These are phyloP conservation scores for Hanseniaspora nectarophila DNA, from an alignment of 805 yeast genomes.

Conservation along the genomic window DNA sequence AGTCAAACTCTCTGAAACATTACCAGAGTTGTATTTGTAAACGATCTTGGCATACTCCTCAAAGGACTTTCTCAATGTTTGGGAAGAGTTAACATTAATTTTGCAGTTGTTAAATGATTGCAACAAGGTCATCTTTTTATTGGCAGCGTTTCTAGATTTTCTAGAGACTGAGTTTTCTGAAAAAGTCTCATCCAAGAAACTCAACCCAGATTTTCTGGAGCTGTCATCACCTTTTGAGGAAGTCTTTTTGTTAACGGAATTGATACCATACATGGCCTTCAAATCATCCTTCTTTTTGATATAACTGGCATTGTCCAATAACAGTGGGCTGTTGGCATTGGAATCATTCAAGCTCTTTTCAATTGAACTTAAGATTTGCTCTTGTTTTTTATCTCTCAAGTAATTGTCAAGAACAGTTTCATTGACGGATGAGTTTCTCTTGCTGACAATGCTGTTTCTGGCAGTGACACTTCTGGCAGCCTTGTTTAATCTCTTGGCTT, in stretches of 20 bases:
- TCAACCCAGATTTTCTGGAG: background rate
- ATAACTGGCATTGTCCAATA: slow-evolving; percentile 68
- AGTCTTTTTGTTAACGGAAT: slow-evolving; percentile 26
- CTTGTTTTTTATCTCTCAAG: slow-evolving; percentile 61
- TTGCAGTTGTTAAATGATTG: slow-evolving; percentile 24
- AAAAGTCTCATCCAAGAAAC: background rate
- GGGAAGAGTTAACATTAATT: slow-evolving; percentile 35
- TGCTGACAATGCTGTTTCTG: slow-evolving; percentile 19
- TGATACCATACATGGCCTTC: slow-evolving; percentile 56
- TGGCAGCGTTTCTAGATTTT: slow-evolving; percentile 21
- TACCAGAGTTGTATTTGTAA: slow-evolving; percentile 54
- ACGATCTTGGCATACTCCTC: slow-evolving; percentile 65
- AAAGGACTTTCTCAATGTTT: slow-evolving; percentile 41
- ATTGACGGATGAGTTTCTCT: slow-evolving; percentile 14
- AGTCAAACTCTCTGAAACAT: slow-evolving; percentile 20
- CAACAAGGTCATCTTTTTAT: slow-evolving; percentile 23
- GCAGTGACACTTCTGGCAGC: slow-evolving; percentile 15
- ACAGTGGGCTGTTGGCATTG: slow-evolving; percentile 60
- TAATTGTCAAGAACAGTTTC: slow-evolving; percentile 46
- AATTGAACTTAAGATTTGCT: slow-evolving; percentile 67
- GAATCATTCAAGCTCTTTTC: slow-evolving; percentile 75
- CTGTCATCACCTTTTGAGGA: background rate
- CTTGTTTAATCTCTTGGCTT: slow-evolving; percentile 23
- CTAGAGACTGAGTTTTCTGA: slow-evolving; percentile 20
- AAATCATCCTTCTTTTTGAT: slow-evolving; percentile 61